Evolutionary conservation across 768 basidiomycete species (phyloP), one percentile per base, ranked within the genome.

Genomic region (Phallus indusiatus): DNA sequence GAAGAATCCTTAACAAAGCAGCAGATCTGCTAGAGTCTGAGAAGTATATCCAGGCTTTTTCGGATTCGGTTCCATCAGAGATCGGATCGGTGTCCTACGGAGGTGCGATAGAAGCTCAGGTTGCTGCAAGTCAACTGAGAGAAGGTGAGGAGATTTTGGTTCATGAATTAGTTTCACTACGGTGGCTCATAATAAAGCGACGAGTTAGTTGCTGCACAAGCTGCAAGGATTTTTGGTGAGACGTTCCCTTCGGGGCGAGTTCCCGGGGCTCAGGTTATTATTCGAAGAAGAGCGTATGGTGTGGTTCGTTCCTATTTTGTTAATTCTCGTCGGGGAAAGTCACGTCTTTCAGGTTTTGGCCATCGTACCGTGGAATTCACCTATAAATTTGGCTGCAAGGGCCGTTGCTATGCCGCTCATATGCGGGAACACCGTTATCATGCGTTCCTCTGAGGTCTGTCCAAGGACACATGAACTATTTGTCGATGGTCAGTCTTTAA

Each of bases 301-400:
- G 82, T 81, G 12, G 82, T 81, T 59, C 14, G 42, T 42, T 4
- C 4, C 3, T 42, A 48, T 77, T 72, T 8, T 47, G 56, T 28
- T 7, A 18, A 34, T 22, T 5, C 60, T 42, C 22, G 11, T 56
- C 20, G 21, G 42, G 20, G 37, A 34, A 2, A 11, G 46, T 7
- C 12, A 34, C 47, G 55, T 24, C 49, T 21, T 54, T 24, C 61
- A 82, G 81, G 20, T 73, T n/a, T 21, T 81, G 55, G 75, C 76
- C 3, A 79, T 82, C 1, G 72, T 76, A 1, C 81, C 82, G 0
- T 83, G 81, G 82, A 83, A 83, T 63, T 77, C 76, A 1, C 79
- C 82, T 0, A 62, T 77, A 8, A 63, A 66, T 1, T 69, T 84
- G 14, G 71, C 77, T 0, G 56, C 82, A 16, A 69, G 78, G 17